Evolutionary conservation across 1,284 basidiomycete genomes (phyloP).

Genomic region (Malassezia caprae): DNA sequence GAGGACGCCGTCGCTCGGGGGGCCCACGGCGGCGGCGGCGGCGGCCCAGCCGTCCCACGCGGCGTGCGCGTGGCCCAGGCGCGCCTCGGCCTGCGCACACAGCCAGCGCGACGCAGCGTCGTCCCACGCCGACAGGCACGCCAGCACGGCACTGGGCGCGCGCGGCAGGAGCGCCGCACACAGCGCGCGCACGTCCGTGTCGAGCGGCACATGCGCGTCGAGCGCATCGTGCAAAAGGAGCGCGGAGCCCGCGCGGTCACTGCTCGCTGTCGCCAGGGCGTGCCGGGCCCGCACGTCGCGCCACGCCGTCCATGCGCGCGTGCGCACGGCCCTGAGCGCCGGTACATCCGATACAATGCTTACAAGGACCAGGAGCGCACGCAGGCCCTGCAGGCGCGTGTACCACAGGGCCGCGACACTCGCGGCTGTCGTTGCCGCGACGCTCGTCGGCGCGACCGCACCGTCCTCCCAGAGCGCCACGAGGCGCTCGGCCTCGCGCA

Average conservation of each 20-base stretch:
- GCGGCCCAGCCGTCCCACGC: not conserved
- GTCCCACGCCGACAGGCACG: not conserved
- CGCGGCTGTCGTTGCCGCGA: not conserved
- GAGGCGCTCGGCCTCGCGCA: not conserved
- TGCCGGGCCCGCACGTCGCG: not conserved
- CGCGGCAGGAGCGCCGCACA: not conserved
- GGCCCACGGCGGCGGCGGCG: not conserved
- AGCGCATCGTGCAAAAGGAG: not conserved
- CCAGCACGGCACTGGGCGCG: not conserved
- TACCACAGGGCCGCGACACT: not conserved
- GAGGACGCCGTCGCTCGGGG: not conserved
- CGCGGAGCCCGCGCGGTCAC: not conserved
- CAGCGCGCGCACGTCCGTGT: not conserved
- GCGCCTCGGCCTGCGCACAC: constrained; percentile 4
- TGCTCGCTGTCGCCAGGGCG: not conserved
- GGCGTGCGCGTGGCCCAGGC: not conserved
- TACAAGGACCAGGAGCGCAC: not conserved
- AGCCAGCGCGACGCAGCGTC: constrained; percentile 3
- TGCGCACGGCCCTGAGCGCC: not conserved
- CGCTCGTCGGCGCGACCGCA: not conserved
- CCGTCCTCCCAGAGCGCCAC: constrained; percentile 14
- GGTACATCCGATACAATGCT: not conserved
- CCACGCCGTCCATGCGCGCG: not conserved
- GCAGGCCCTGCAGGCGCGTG: not conserved
- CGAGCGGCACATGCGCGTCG: not conserved